Evolutionary conservation across 2,329 filamentous ascomycete genomes (phyloP), one percentile per base, ranked within the genome.

Genomic region (Pseudocercospora macadamiae): DNA sequence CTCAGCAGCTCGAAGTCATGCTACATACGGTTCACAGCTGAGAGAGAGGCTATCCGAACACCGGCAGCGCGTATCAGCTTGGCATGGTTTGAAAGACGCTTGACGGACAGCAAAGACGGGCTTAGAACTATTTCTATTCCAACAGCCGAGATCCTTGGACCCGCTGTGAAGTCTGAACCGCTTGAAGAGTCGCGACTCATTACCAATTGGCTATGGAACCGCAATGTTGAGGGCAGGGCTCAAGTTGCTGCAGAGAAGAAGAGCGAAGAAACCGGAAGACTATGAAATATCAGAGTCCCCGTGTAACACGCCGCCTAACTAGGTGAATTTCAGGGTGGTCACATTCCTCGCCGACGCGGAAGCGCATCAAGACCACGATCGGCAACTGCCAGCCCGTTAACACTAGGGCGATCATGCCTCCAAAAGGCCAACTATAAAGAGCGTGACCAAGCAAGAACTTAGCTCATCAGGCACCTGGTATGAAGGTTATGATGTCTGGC

Each of bases 11-110:
- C 2, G 16, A 34, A 10, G 32, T 37, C 3, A 49, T 37, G 26
- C 48, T 57, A 16, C n/a, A n/a, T n/a, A n/a, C 32, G 49, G n/a
- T 57, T 57, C 19, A 28, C 52, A 10, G 18, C 23, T 10, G 10
- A 44, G 23, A 26, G 26, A 26, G 26, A 3, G 18, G 42, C 5
- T 19, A 52, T 2, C 23, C 52, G 12, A 18, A 26, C 3, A 8
- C 32, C 18, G 23, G 32, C 47, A 10, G 25, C n/a, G 26, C 45
- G 6, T 26, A 47, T 19, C 55, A 32, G 28, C 45, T 57, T 16
- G 47, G 55, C 19, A 37, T 57, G 7, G 14, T n/a, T 56, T n/a
- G 39, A 8, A 21, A 42, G 8, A 42, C 18, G 18, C 8, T 16
- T 19, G 23, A 19, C 6, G 16, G 23, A 19, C 37, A 42, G 7